Percentiles rank a stretch among this genome's conserved stretches.
Conservation (phyloP, 2,329 filamentous ascomycete species). For the Aphanocladium album region DNA sequence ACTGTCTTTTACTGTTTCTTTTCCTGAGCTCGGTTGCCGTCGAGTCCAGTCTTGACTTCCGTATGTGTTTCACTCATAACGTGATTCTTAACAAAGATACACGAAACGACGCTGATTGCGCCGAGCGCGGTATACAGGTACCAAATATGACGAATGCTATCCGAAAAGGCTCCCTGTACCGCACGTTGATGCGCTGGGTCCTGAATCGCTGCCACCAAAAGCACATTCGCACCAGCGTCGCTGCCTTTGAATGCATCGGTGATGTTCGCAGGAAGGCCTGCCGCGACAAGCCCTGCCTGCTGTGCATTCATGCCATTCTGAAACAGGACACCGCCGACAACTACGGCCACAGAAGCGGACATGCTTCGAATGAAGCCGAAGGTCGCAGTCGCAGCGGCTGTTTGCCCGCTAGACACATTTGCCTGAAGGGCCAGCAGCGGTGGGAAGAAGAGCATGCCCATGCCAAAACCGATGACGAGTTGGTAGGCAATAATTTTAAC, state of each 20-base stretch:
- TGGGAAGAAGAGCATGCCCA: constrained; percentile 58
- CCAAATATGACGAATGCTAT: constrained; percentile 10
- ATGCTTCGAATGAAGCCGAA: constrained; percentile 57
- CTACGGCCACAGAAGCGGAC: constrained; percentile 52
- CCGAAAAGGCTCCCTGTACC: constrained; percentile 11
- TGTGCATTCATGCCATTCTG: constrained; percentile 37
- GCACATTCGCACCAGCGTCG: constrained; percentile 12
- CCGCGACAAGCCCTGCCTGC: neutral
- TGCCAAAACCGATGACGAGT: constrained; percentile 54
- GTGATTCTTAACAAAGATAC: constrained; percentile 9
- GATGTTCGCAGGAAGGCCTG: neutral
- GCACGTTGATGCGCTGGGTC: neutral
- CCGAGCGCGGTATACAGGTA: constrained; percentile 12
- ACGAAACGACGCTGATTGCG: constrained; percentile 6
- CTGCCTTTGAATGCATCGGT: constrained; percentile 8
- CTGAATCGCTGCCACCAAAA: constrained; percentile 3
- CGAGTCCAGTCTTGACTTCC: constrained; percentile 9
- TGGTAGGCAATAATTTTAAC: constrained; percentile 49
- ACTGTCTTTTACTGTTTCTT: neutral
- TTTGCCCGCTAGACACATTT: constrained; percentile 53
- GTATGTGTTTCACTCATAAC: constrained; percentile 13
- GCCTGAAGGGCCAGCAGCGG: constrained; percentile 61
- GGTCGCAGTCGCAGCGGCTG: constrained; percentile 58
- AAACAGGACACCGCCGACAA: constrained; percentile 43
- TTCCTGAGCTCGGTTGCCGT: constrained; percentile 7